Base-by-base conservation (phyloP, 2,329 filamentous ascomycete species). In the Aotearoamyces nothofagi region DNA sequence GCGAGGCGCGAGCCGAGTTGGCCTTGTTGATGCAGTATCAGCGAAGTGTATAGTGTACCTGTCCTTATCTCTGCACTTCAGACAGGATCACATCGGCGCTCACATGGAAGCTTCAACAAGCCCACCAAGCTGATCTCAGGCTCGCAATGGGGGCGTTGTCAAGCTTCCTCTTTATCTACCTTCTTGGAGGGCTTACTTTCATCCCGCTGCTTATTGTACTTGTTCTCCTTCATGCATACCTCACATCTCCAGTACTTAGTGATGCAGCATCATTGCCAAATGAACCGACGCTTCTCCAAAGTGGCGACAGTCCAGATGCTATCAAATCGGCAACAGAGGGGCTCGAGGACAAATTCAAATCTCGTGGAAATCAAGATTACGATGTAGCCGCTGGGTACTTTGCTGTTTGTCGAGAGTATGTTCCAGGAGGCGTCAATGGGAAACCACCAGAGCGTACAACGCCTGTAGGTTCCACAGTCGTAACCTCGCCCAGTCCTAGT, bases 311-410 rank as follows among this genome's bases (percentile, higher is more conserved):
- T 44, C 61, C 68, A 34, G 59, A 60, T 33, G 64, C 62, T 27
- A 62, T 87, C 38, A 71, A 73, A 40, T 64, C 65, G 8, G 68
- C 62, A 19, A 69, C 69, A 36, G 66, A 66, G 41, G 56, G 55
- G 26, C 53, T 68, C 39, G 70, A 65, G 30, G 69, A 77, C 23
- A 69, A 77, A 34, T 61, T 65, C 42, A 73, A 69, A 45, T 53
- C 66, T 17, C 56, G 59, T 24, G 54, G 41, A 25, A 54, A 63
- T 12, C 64, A 73, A 38, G 77, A 83, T 33, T 63, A 72, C 17
- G 82, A 92, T 47, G 79, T 84, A 22, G 81, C 83, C 2, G 80
- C 84, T 6, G 86, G 84, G 11, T 94, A 92, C 56, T 94, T 94
- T 52, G 82, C 84, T n/a, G 83, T 94, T 10, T 92, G 81, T 49